phyloP scores from a whole-genome alignment of 2,329 filamentous ascomycete species.

The Bipolaris victoriae region DNA sequence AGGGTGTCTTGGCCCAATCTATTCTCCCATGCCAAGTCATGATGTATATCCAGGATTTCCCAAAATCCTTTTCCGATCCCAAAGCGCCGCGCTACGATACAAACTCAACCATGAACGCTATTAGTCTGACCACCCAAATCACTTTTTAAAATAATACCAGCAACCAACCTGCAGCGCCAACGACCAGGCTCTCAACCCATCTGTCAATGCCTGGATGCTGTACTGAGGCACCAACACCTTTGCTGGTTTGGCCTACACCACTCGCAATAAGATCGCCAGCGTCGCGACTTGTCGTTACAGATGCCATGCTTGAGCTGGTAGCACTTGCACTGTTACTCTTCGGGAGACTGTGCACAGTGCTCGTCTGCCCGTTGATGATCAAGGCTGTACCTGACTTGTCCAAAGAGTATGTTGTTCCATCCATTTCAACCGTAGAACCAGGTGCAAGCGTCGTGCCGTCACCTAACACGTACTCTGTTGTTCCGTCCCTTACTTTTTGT shows the following conservation, averaged over 20 bases:
- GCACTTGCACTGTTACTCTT: slow-evolving; percentile 38
- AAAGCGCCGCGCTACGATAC: slow-evolving; percentile 14
- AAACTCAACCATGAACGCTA: slow-evolving; percentile 5
- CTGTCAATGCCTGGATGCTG: slow-evolving; percentile 26
- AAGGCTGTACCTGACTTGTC: slow-evolving; percentile 35
- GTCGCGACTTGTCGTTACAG: slow-evolving; percentile 12
- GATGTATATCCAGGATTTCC: background rate
- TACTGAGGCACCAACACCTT: slow-evolving; percentile 15
- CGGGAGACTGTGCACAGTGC: slow-evolving; percentile 30
- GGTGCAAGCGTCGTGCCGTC: slow-evolving; percentile 32
- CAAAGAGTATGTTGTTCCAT: slow-evolving; percentile 40
- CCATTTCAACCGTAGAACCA: slow-evolving; percentile 31
- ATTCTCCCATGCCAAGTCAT: background rate
- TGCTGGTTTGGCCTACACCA: slow-evolving; percentile 31
- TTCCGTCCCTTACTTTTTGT: slow-evolving; percentile 32
- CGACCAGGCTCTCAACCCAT: slow-evolving; percentile 33
- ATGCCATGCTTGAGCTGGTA: slow-evolving; percentile 18
- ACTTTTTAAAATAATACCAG: slow-evolving; percentile 30
- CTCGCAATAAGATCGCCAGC: slow-evolving; percentile 37
- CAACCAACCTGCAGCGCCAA: slow-evolving; percentile 40
- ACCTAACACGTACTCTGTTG: slow-evolving; percentile 29
- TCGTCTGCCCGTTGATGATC: slow-evolving; percentile 43
- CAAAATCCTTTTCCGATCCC: background rate
- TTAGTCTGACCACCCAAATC: background rate
- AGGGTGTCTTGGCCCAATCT: background rate